These are phyloP conservation scores for Fagopyrum esculentum DNA, from an alignment of 148 eudicot species.

Conservation along the genomic window DNA sequence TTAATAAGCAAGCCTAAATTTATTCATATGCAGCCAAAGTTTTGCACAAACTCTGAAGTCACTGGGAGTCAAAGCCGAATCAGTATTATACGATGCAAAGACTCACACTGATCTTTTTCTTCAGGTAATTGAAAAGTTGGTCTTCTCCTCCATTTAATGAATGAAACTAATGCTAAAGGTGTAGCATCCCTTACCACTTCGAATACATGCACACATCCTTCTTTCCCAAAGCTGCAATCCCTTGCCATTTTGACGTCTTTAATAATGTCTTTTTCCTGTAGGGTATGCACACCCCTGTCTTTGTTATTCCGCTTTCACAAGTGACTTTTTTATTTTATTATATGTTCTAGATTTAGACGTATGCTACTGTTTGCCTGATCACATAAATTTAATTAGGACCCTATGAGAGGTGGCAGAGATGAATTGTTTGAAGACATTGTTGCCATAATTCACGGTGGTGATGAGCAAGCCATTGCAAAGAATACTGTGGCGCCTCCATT, in stretches of 20 bases:
- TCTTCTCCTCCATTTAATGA: not conserved
- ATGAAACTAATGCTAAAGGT: not conserved
- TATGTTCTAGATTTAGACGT: not conserved
- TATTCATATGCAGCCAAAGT: slow-evolving; percentile 32
- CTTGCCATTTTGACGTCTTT: not conserved
- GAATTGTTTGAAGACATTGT: slow-evolving; percentile 76
- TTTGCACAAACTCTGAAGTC: slow-evolving; percentile 74
- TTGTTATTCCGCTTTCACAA: not conserved
- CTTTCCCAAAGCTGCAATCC: not conserved
- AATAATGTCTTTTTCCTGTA: not conserved
- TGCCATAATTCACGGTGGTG: slow-evolving; percentile 58
- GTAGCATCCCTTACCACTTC: not conserved
- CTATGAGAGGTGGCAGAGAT: slow-evolving; percentile 94
- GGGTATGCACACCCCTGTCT: not conserved
- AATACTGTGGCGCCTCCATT: slow-evolving; percentile 63
- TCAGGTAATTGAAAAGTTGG: slow-evolving; percentile 43
- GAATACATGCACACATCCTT: not conserved
- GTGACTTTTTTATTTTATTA: not conserved
- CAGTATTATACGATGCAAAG: slow-evolving; percentile 73
- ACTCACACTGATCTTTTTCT: slow-evolving; percentile 90
- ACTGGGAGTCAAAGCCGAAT: slow-evolving; percentile 72
- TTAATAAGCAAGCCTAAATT: not conserved
- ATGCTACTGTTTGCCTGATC: not conserved
- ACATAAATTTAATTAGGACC: slow-evolving; percentile 45
- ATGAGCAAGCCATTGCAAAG: slow-evolving; percentile 60